Conservation (phyloP, 2,329 filamentous ascomycete species). For the Ophiocordyceps camponoti-leonardi region DNA sequence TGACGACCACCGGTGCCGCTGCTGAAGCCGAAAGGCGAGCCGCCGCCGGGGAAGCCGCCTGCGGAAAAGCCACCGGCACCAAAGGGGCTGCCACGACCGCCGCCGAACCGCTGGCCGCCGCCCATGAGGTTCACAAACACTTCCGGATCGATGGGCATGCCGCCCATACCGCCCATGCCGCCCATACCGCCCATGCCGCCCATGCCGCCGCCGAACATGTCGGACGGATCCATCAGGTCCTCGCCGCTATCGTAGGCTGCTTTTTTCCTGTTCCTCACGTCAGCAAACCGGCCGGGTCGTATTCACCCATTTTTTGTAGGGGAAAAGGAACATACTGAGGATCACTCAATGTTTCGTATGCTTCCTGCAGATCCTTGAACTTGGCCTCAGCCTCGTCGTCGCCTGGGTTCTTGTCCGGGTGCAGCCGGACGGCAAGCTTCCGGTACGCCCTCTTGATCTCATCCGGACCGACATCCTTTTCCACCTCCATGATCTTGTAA, state of each 20-base stretch:
- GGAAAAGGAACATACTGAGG: slow-evolving; percentile 49
- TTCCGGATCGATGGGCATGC: slow-evolving; percentile 48
- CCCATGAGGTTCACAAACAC: slow-evolving; percentile 78
- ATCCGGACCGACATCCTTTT: slow-evolving; percentile 67
- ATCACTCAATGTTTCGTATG: slow-evolving; percentile 90
- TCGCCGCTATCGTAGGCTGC: slow-evolving; percentile 84
- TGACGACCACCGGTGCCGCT: slow-evolving; percentile 13
- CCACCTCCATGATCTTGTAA: slow-evolving; percentile 87
- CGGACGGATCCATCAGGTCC: slow-evolving; percentile 72
- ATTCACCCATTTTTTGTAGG: background rate
- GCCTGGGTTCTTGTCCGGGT: slow-evolving; percentile 94
- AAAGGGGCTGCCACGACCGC: slow-evolving; percentile 30
- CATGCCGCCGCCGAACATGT: slow-evolving; percentile 67
- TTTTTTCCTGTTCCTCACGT: slow-evolving; percentile 47
- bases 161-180: slow-evolving; percentile 34
- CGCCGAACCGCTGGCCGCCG: slow-evolving; percentile 26
- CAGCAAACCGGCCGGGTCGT: slow-evolving; percentile 9
- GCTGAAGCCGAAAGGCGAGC: slow-evolving; percentile 37
- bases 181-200: slow-evolving; percentile 46
- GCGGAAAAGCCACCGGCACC: slow-evolving; percentile 24
- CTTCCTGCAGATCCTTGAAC: slow-evolving; percentile 97
- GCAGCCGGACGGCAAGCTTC: slow-evolving; percentile 82
- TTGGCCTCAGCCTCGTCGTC: slow-evolving; percentile 70
- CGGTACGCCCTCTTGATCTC: slow-evolving; percentile 96
- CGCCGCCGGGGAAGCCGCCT: slow-evolving; percentile 25